Conservation (phyloP, 371 early-diverging fungal species). For the Apophysomyces trapeziformis region DNA sequence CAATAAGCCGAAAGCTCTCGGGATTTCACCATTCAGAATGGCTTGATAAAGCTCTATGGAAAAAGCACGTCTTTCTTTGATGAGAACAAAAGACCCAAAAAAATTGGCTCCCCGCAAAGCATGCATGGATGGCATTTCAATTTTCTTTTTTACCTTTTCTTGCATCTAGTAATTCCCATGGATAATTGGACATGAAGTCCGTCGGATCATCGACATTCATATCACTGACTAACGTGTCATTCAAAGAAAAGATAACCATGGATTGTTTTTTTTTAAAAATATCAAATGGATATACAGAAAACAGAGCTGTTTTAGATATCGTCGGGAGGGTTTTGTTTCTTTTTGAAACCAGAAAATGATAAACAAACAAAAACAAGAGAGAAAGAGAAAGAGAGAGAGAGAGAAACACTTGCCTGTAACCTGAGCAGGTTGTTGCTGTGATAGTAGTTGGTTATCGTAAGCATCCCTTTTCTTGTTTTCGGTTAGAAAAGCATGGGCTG, state of each 20-base stretch:
- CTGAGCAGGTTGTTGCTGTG: not conserved
- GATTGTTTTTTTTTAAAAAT: too few species aligned
- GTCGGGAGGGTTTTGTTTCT: too few species aligned
- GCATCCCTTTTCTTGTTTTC: slow-evolving; percentile 41
- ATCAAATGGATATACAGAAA: too few species aligned
- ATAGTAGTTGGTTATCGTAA: slow-evolving; percentile 11
- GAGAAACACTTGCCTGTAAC: slow-evolving; percentile 13
- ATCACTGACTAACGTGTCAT: not conserved
- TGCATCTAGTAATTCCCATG: slow-evolving; percentile 45
- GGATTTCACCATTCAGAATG: slow-evolving; percentile 35
- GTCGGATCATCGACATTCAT: slow-evolving; percentile 16
- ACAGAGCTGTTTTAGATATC: too few species aligned
- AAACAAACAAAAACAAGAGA: too few species aligned
- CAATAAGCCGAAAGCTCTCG: slow-evolving; percentile 38
- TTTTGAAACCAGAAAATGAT: too few species aligned
- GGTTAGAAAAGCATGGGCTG: slow-evolving; percentile 61
- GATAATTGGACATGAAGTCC: not conserved
- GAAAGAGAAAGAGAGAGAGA: too few species aligned
- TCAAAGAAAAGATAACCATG: not conserved
- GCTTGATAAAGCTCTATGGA: slow-evolving; percentile 33
- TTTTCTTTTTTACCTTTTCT: slow-evolving; percentile 36
- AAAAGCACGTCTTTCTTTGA: not conserved
- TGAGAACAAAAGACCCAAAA: not conserved
- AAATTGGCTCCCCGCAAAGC: too few species aligned
- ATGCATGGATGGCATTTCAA: not conserved